These are phyloP conservation scores for Anisodus tanguticus DNA, from an alignment of 257 asterid genomes.

Conservation along the genomic window DNA sequence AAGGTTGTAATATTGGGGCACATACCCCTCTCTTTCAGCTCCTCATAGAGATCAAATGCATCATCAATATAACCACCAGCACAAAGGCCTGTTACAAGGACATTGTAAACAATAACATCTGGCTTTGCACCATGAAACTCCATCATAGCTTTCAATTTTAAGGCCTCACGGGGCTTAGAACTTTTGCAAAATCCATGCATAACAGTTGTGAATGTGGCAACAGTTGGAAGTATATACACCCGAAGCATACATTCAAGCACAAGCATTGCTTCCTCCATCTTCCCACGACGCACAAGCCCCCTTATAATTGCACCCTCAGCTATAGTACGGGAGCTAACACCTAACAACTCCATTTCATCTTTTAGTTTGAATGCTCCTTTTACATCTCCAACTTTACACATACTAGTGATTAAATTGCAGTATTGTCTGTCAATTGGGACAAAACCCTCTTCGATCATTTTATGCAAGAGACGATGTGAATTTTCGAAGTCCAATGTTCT, in stretches of 20 bases:
- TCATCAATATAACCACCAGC: slow-evolving; percentile 43
- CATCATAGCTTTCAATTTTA: slow-evolving; percentile 61
- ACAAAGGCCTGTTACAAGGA: slow-evolving; percentile 70
- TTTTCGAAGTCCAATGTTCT: slow-evolving; percentile 49
- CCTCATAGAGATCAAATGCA: slow-evolving; percentile 69
- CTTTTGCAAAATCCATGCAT: slow-evolving; percentile 74
- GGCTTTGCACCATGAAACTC: slow-evolving; percentile 67
- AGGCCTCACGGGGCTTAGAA: slow-evolving; percentile 59
- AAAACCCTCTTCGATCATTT: slow-evolving; percentile 64
- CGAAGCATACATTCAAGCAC: slow-evolving; percentile 67
- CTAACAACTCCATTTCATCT: slow-evolving; percentile 61
- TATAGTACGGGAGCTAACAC: slow-evolving; percentile 48
- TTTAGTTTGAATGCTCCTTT: slow-evolving; percentile 60
- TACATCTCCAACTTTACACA: slow-evolving; percentile 75
- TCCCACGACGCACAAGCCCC: slow-evolving; percentile 73
- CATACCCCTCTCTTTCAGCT: slow-evolving; percentile 68
- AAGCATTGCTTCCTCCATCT: slow-evolving; percentile 67
- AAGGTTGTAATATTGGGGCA: slow-evolving; percentile 74
- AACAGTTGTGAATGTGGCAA: slow-evolving; percentile 75
- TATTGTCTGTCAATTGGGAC: slow-evolving; percentile 65
- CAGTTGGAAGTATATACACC: slow-evolving; percentile 57
- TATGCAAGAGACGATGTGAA: slow-evolving; percentile 51
- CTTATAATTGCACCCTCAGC: slow-evolving; percentile 79
- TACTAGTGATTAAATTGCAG: slow-evolving; percentile 62
- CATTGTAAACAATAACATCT: slow-evolving; percentile 78